Evolutionary conservation across 306 rosid species (phyloP).

Genomic region (Fagus crenata): DNA sequence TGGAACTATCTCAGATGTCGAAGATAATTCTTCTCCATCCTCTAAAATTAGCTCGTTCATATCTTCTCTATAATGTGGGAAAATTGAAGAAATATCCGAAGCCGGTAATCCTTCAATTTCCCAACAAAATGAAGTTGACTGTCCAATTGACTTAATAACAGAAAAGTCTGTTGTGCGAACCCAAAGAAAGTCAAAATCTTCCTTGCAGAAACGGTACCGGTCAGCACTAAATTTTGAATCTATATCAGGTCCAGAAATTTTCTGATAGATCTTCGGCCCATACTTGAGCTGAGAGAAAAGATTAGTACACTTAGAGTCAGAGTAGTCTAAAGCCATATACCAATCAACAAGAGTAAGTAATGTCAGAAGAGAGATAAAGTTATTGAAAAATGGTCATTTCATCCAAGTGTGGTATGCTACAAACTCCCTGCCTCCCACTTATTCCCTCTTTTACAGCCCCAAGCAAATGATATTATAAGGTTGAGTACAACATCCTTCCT

Average conservation of each 20-base stretch:
- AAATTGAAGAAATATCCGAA: conserved; percentile 46
- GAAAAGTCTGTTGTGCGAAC: conserved; percentile 80
- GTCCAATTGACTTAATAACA: conserved; percentile 58
- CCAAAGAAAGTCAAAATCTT: conserved; percentile 74
- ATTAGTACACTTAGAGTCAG: neutral
- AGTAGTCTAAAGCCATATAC: conserved; percentile 12
- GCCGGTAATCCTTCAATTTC: conserved; percentile 47
- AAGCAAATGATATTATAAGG: neutral
- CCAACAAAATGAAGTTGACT: conserved; percentile 73
- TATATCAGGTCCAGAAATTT: conserved; percentile 51
- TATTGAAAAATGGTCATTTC: neutral
- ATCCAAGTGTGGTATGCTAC: neutral
- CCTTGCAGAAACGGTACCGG: conserved; percentile 71
- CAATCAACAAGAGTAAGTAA: neutral
- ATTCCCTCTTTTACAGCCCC: conserved; percentile 7
- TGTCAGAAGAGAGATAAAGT: neutral
- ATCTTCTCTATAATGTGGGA: conserved; percentile 61
- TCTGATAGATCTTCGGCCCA: conserved; percentile 72
- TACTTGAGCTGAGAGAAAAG: conserved; percentile 61
- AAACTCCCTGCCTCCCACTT: neutral
- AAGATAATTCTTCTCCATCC: conserved; percentile 49
- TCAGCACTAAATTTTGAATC: conserved; percentile 49
- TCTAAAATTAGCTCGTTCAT: conserved; percentile 48
- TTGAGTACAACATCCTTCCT: neutral
- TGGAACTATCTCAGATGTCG: conserved; percentile 59